Evolutionary conservation across 805 yeast species (phyloP), one percentile per base, ranked within the genome.

Genomic region (Candida oleophila): DNA sequence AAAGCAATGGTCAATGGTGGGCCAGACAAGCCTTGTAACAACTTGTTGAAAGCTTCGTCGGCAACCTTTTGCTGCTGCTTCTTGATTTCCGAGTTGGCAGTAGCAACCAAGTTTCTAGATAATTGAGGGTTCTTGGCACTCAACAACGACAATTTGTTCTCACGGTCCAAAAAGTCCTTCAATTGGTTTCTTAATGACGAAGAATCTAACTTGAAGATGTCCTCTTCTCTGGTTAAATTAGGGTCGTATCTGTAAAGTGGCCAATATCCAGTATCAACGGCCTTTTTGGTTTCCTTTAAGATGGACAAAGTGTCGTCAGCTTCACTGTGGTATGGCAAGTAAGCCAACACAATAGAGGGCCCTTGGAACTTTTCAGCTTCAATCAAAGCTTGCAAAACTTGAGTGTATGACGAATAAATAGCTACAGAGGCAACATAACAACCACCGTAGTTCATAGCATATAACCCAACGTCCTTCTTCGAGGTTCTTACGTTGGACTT

Each of bases 181-280:
- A 92, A 74, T 55, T 86, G 89, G 56, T 83, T 81, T 64, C 83
- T 83, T 59, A 92, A 81, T 45, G 82, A 82, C 14, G 91, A 82
- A 3, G 97, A 90, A 65, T 92, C 97, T 45, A 92, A 76, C 57
- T 81, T 81, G 77, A 92, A 92, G n/a, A 82, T 79, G 32, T 72
- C 75, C 3, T 68, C 62, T 15, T 71, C 77, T 33, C 70, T 71
- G 41, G 74, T 77, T 42, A 76, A 65, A 8, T 64, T 53, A 46
- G 97, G 96, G 56, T 89, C 78, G 69, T 78, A 92, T 62, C 97
- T 78, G 71, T 91, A 92, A 51, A 92, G 76, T 41, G 98, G 98
- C 96, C 97, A 90, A 71, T 86, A 85, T n/a, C 98, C 98, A 30
- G 90, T 74, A 58, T 89, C 97, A 40, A 92, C 96, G 19, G 96